phyloP scores from a whole-genome alignment of 352 stramenopile genomes.

The Pythium volutum region DNA sequence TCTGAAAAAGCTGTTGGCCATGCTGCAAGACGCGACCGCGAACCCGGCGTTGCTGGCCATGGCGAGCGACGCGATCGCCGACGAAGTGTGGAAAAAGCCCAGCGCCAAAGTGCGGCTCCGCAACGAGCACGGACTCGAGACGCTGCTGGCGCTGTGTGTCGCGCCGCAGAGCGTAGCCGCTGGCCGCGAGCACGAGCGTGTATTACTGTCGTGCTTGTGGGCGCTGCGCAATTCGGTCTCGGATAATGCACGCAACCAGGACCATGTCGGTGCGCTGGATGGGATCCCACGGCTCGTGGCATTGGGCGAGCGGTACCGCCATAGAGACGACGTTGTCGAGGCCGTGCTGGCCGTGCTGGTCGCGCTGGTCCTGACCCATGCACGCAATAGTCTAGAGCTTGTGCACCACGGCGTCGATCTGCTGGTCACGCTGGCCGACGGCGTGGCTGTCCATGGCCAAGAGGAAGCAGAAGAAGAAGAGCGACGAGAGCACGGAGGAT shows the following conservation, averaged over 20 bases:
- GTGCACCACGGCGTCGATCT: slow-evolving; percentile 56
- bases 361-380: slow-evolving; percentile 50
- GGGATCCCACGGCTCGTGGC: slow-evolving; percentile 45
- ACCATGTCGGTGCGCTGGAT: slow-evolving; percentile 50
- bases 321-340: slow-evolving; percentile 55
- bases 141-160: slow-evolving; percentile 51
- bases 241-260: slow-evolving; percentile 61
- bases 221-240: slow-evolving; percentile 55
- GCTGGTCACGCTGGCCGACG: slow-evolving; percentile 53
- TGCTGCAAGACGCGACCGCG: slow-evolving; percentile 44
- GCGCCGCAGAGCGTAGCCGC: slow-evolving; percentile 10
- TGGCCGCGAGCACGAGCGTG: slow-evolving; percentile 14
- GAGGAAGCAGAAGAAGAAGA: slow-evolving; percentile 31
- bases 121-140: slow-evolving; percentile 67
- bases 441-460: background rate
- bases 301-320: slow-evolving; percentile 41
- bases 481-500: slow-evolving; percentile 18
- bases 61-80: slow-evolving; percentile 72
- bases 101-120: slow-evolving; percentile 55
- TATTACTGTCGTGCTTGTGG: slow-evolving; percentile 63
- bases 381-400: slow-evolving; percentile 64
- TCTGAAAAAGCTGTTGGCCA: slow-evolving; percentile 64
- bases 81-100: slow-evolving; percentile 69
- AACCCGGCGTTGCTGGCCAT: slow-evolving; percentile 61
- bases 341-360: slow-evolving; percentile 51